phyloP scores from a whole-genome alignment of 1,284 basidiomycete species.

The Sanghuangporus baumii region DNA sequence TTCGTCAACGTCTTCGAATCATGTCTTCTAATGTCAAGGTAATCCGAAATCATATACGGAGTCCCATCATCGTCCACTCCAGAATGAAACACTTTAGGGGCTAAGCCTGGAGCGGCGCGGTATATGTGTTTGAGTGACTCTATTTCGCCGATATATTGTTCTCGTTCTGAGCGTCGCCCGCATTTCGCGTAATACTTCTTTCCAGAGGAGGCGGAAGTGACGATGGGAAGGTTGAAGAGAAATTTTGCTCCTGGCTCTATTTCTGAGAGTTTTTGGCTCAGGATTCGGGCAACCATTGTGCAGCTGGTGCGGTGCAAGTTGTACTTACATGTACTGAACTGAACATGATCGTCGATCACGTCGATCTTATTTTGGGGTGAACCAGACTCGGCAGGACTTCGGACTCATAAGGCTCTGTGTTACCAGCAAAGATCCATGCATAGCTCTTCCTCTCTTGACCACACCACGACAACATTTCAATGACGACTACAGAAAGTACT shows the following conservation, averaged over 20 bases:
- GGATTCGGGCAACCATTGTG: not conserved
- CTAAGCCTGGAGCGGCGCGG: slow-evolving; percentile 59
- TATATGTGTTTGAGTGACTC: slow-evolving; percentile 63
- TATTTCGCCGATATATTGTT: slow-evolving; percentile 71
- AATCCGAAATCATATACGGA: slow-evolving; percentile 73
- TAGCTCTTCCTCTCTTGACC: not conserved
- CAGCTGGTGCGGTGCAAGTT: no score
- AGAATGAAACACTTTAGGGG: slow-evolving; percentile 41
- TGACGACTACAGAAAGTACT: not conserved
- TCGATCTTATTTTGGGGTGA: no score
- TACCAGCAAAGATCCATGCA: not conserved
- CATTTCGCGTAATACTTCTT: slow-evolving; percentile 56
- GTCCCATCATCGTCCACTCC: slow-evolving; percentile 30
- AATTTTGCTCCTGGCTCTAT: slow-evolving; percentile 48
- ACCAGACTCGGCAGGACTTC: not conserved
- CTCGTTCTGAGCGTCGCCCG: slow-evolving; percentile 44
- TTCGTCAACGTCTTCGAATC: slow-evolving; percentile 39
- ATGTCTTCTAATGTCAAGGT: slow-evolving; percentile 55
- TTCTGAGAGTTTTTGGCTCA: slow-evolving; percentile 14
- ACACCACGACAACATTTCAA: not conserved
- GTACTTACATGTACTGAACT: no score
- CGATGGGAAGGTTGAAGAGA: slow-evolving; percentile 36
- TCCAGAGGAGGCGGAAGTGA: slow-evolving; percentile 53
- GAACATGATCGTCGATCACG: no score
- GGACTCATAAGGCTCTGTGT: not conserved